Percentiles rank a stretch among this genome's conserved stretches.
phyloP scores from a whole-genome alignment of 139 green algal species.

The Penium margaritaceum region DNA sequence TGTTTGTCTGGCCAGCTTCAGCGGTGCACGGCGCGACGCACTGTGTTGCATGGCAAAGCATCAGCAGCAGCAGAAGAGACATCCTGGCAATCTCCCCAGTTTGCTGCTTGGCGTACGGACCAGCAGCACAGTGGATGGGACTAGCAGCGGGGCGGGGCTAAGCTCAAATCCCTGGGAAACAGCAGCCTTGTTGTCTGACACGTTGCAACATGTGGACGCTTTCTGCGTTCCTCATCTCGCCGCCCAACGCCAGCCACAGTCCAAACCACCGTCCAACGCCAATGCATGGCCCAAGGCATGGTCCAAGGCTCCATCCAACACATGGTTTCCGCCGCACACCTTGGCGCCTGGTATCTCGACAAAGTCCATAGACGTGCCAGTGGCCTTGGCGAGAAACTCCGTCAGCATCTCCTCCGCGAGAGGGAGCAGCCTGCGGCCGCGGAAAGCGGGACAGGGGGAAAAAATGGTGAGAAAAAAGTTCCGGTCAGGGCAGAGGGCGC shows the following conservation, averaged over 20 bases:
- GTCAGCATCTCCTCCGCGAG: conserved; percentile 36
- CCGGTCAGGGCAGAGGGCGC: not conserved
- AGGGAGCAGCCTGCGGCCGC: conserved; percentile 22
- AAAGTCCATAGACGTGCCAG: conserved; percentile 24
- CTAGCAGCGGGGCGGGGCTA: too few species aligned
- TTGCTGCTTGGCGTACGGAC: too few species aligned
- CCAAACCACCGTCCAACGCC: not conserved
- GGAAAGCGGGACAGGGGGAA: not conserved
- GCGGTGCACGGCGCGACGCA: too few species aligned
- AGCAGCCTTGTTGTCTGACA: not conserved
- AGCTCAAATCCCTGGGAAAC: not conserved
- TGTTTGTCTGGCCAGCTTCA: too few species aligned
- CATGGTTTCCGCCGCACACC: not conserved
- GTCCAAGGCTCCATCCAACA: not conserved
- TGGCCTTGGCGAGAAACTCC: conserved; percentile 39
- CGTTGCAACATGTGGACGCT: too few species aligned
- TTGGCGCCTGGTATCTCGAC: not conserved
- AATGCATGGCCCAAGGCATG: not conserved
- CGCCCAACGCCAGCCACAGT: not conserved
- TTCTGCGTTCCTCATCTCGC: not conserved
- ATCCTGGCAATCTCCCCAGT: too few species aligned
- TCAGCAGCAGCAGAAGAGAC: too few species aligned
- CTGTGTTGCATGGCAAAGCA: too few species aligned
- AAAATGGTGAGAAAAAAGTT: not conserved
- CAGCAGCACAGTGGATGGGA: too few species aligned